Base-by-base conservation (phyloP, 2,329 filamentous ascomycete genomes). In the Emmonsiellopsis sp. region DNA sequence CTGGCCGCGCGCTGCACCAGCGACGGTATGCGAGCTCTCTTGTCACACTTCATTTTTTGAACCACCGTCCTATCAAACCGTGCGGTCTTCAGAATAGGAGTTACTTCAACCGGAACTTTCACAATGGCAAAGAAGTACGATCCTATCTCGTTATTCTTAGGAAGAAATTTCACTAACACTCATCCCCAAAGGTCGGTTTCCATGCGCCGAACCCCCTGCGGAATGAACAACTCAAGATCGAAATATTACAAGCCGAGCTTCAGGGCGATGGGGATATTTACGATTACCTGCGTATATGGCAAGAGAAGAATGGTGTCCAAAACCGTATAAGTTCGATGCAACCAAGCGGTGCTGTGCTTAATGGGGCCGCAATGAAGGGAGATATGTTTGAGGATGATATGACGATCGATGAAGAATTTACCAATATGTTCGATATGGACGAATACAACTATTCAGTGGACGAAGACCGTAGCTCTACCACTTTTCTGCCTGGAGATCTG, bases 281-380 rank as follows among this genome's bases (percentile, higher is more conserved):
- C 49, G 59, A 66, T n/a, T 73, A 74, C 51, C 59, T 75, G 16
- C 59, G 59, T 46, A 67, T 67, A 64, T 75, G 72, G 72, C 67
- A 70, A 55, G 60, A 48, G 38, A 48, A 31, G 13, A 42, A 51
- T 8, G 16, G 16, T 13, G 16, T 43, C 44, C 40, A 31, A 35
- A 34, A 34, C 42, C 35, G 31, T 15, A 55, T 58, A 20, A 55
- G 58, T 20, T 56, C 57, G 6, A 50, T 58, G n/a, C 34, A n/a
- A 7, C 4, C 38, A 11, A 44, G 32, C 10, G 47, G 35, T 10
- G 13, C 20, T 8, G 26, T 15, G 7, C 31, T 31, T 26, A 35
- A 15, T 8, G n/a, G 31, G 46, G 30, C 48, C 51, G 20, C 42
- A 2, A 41, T 20, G 54, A 43, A 45, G 20, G 53, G 57, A 30